Evolutionary conservation across 169 alveolate genomes (phyloP).

Genomic region (Fabrea salina): DNA sequence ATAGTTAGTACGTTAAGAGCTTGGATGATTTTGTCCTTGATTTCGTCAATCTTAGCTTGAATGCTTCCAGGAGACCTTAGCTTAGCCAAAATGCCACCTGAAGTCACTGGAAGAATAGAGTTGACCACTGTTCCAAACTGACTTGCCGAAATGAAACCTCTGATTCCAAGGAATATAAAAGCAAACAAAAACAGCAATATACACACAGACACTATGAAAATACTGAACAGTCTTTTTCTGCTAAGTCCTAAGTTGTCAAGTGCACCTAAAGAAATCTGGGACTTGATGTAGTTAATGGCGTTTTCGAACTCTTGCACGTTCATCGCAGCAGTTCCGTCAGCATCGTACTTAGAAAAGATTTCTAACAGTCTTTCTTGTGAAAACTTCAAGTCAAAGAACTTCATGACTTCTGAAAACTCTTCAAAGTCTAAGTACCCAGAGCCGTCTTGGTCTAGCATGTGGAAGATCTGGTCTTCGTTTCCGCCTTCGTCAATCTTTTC

Average conservation of each 20-base stretch:
- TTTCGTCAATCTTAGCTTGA: neutral
- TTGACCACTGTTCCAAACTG: constrained; percentile 18
- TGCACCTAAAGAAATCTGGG: neutral
- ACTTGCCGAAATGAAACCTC: neutral
- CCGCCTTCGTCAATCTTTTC: constrained; percentile 18
- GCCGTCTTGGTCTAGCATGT: neutral
- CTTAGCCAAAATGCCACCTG: neutral
- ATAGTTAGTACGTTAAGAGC: neutral
- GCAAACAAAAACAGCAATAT: neutral
- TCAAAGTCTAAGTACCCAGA: constrained; percentile 12
- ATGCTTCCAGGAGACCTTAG: neutral
- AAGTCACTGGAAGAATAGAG: neutral
- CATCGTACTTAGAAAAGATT: neutral
- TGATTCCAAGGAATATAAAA: constrained; percentile 6
- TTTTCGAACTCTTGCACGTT: constrained; percentile 6
- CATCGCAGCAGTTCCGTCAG: constrained; percentile 14
- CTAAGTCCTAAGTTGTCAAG: neutral
- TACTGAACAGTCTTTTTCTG: neutral
- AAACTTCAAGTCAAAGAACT: constrained; percentile 7
- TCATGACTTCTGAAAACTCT: constrained; percentile 1
- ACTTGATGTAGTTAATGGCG: neutral
- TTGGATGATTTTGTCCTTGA: neutral
- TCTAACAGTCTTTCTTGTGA: neutral
- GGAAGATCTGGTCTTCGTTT: neutral
- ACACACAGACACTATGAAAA: neutral